These are phyloP conservation scores for Trametes punicea DNA, from an alignment of 768 basidiomycete genomes.

Conservation along the genomic window DNA sequence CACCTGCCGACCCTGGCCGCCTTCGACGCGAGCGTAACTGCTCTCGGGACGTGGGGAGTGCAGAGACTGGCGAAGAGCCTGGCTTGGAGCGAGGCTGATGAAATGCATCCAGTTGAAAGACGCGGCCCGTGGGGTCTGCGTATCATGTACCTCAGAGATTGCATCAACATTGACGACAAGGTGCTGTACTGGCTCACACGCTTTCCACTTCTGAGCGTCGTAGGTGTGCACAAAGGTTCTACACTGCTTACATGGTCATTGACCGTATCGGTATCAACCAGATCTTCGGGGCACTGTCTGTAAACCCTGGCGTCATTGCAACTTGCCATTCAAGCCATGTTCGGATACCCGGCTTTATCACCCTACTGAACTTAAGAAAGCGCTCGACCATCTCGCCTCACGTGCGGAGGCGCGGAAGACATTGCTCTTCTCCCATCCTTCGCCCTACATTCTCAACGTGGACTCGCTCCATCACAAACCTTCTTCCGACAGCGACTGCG, in stretches of 20 bases:
- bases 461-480: slow-evolving; percentile 26
- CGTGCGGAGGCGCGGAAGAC: background rate
- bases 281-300: slow-evolving; percentile 32
- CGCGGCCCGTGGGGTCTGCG: slow-evolving; percentile 58
- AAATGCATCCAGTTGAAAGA: slow-evolving; percentile 1
- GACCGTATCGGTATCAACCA: background rate
- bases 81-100: slow-evolving; percentile 33
- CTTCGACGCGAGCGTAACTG: slow-evolving; percentile 59
- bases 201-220: slow-evolving; percentile 57
- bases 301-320: background rate
- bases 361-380: slow-evolving; percentile 13
- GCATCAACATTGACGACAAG: slow-evolving; percentile 41
- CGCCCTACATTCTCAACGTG: slow-evolving; percentile 34
- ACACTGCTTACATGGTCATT: background rate
- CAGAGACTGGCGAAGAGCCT: slow-evolving; percentile 50
- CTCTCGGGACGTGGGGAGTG: slow-evolving; percentile 51
- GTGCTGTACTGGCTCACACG: slow-evolving; percentile 39
- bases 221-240: slow-evolving; percentile 45
- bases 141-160: slow-evolving; percentile 54
- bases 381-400: slow-evolving; percentile 8
- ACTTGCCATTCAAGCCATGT: slow-evolving; percentile 12
- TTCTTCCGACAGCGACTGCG: background rate
- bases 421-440: slow-evolving; percentile 33
- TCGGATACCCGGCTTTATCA: slow-evolving; percentile 18
- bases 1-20: slow-evolving; percentile 54